Evolutionary conservation across 1,284 basidiomycete species (phyloP).

Genomic region (Heterobasidion irregulare): DNA sequence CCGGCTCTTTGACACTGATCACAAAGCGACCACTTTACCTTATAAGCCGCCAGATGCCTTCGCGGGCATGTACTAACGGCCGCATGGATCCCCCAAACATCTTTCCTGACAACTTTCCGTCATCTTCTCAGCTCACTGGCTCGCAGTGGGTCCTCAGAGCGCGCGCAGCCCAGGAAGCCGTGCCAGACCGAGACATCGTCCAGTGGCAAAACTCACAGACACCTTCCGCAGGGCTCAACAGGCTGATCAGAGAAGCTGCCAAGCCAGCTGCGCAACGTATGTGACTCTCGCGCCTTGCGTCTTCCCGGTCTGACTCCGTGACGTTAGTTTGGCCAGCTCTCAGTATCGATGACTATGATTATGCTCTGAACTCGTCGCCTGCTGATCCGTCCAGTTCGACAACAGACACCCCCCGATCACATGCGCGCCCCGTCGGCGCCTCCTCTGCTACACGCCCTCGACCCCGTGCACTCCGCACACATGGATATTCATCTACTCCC

Average conservation of each 20-base stretch:
- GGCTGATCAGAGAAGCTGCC: not conserved
- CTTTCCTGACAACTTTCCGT: not conserved
- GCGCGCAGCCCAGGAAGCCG: not conserved
- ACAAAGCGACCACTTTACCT: not conserved
- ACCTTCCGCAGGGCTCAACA: not conserved
- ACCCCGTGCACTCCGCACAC: not conserved
- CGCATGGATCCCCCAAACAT: not conserved
- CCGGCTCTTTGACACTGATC: not conserved
- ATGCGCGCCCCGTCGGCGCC: not conserved
- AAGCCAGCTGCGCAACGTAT: not conserved
- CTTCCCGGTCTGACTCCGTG: not conserved
- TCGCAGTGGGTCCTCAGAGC: not conserved
- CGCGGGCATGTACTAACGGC: not conserved
- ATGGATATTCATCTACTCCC: not conserved
- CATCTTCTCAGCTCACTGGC: not conserved
- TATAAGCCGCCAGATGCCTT: not conserved
- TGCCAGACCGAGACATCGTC: not conserved
- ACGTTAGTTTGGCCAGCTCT: not conserved
- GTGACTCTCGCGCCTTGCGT: not conserved
- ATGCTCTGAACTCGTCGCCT: not conserved
- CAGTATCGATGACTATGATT: not conserved
- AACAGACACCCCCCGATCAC: not conserved
- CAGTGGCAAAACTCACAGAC: slow-evolving; percentile 2
- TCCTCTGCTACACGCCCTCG: not conserved
- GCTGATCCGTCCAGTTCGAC: not conserved